These are phyloP conservation scores for Sphagnurus paluster DNA, from an alignment of 1,284 basidiomycete genomes.

Conservation along the genomic window DNA sequence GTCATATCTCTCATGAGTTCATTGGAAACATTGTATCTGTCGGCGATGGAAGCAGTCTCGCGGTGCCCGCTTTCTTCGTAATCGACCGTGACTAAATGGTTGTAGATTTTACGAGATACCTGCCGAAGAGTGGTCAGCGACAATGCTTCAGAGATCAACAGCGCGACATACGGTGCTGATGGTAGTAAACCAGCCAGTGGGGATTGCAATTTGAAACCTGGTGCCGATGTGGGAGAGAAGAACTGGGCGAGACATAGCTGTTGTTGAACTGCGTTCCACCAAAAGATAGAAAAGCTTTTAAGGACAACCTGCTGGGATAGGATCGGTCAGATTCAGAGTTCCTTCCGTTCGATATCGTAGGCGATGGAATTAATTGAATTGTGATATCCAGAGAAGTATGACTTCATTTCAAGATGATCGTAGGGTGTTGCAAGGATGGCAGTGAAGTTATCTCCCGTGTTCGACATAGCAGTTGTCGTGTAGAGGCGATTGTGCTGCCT, in stretches of 20 bases:
- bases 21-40: constrained; percentile 6
- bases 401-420: too few species aligned
- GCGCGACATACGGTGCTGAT: constrained; percentile 7
- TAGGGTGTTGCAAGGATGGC: too few species aligned
- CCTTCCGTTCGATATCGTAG: too few species aligned
- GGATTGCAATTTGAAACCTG: constrained; percentile 9
- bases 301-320: too few species aligned
- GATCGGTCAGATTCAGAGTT: too few species aligned
- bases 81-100: constrained; percentile 8
- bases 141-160: background rate
- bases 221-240: constrained; percentile 5
- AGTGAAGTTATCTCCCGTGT: too few species aligned
- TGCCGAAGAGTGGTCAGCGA: background rate
- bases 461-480: too few species aligned
- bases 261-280: too few species aligned
- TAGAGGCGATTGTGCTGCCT: too few species aligned
- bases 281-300: too few species aligned
- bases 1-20: constrained; percentile 10
- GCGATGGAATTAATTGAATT: too few species aligned
- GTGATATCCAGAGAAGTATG: too few species aligned
- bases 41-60: background rate
- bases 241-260: constrained; percentile 13
- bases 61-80: constrained; percentile 1
- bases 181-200: constrained; percentile 13
- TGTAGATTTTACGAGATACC: constrained; percentile 15